Percentiles rank a stretch among this genome's conserved stretches.
phyloP scores from a whole-genome alignment of 139 green algal genomes.

The Dunaliella sp. region DNA sequence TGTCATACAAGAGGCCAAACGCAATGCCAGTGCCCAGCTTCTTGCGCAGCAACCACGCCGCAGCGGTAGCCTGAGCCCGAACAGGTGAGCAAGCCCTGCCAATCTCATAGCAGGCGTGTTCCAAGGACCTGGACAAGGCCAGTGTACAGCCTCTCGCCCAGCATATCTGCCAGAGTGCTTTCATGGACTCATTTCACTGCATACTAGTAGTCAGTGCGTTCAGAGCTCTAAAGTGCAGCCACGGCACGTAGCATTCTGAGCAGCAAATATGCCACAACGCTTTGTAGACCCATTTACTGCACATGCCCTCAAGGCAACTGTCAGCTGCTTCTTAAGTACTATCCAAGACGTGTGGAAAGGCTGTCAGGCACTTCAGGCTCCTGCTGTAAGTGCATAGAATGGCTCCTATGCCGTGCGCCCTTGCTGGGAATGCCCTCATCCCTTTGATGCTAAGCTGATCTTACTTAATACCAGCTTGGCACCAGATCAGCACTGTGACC shows the following conservation, averaged over 20 bases:
- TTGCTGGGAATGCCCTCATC: too few species aligned
- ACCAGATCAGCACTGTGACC: neutral
- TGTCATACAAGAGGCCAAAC: neutral
- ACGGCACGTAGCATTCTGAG: too few species aligned
- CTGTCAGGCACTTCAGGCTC: too few species aligned
- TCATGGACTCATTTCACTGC: neutral
- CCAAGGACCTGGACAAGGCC: neutral
- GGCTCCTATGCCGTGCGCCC: too few species aligned
- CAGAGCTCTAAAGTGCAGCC: too few species aligned
- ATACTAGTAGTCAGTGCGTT: neutral
- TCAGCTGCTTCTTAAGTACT: too few species aligned
- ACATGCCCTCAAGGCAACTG: too few species aligned
- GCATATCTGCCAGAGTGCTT: neutral
- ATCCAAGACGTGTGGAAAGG: too few species aligned
- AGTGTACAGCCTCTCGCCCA: neutral
- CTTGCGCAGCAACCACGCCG: neutral
- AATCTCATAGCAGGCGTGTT: neutral
- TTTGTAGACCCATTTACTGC: too few species aligned
- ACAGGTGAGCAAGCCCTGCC: neutral
- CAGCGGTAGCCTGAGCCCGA: neutral
- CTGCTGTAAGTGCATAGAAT: too few species aligned
- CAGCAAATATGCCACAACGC: too few species aligned
- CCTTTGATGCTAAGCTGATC: too few species aligned
- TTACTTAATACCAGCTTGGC: neutral
- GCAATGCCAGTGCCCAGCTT: neutral